phyloP scores from a whole-genome alignment of 1,284 basidiomycete genomes.

The Melanopsichium pennsylvanicum region DNA sequence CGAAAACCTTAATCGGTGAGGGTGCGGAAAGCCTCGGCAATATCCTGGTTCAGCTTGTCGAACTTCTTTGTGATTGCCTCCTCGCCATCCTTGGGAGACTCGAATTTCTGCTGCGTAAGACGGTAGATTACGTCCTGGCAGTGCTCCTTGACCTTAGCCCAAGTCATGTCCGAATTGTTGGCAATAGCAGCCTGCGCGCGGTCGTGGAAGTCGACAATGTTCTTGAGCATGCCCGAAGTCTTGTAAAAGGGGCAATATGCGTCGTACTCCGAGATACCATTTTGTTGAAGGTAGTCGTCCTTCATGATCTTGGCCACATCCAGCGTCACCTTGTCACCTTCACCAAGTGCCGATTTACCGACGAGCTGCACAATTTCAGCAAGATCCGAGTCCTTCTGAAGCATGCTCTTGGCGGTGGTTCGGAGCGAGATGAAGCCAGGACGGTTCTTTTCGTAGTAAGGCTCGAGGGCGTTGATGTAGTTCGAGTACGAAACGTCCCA shows the following conservation, averaged over 20 bases:
- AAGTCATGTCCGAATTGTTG: constrained; percentile 83
- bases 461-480: constrained; percentile 93
- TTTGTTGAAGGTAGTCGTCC: constrained; percentile 96
- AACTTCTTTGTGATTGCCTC: constrained; percentile 57
- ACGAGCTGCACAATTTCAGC: constrained; percentile 99
- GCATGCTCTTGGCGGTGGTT: constrained; percentile 89
- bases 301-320: constrained; percentile 96
- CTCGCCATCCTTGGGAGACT: constrained; percentile 70
- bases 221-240: constrained; percentile 88
- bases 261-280: constrained; percentile 98
- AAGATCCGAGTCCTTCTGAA: constrained; percentile 98
- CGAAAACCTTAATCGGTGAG: constrained; percentile 52
- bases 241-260: constrained; percentile 87
- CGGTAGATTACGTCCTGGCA: constrained; percentile 90
- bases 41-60: constrained; percentile 61
- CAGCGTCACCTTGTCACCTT: constrained; percentile 97
- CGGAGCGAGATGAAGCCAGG: constrained; percentile 93
- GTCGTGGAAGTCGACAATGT: constrained; percentile 95
- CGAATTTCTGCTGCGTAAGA: constrained; percentile 97
- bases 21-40: constrained; percentile 63
- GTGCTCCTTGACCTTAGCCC: constrained; percentile 86
- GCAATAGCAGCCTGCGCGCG: constrained; percentile 80
- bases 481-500: constrained; percentile 99
- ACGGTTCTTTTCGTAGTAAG: constrained; percentile 84
- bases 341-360: constrained; percentile 95